A percentile compares a stretch with the other conserved stretches of the same genome.
Evolutionary conservation across 2,329 filamentous ascomycete genomes (phyloP).

Genomic region (Mollisia scopiformis): DNA sequence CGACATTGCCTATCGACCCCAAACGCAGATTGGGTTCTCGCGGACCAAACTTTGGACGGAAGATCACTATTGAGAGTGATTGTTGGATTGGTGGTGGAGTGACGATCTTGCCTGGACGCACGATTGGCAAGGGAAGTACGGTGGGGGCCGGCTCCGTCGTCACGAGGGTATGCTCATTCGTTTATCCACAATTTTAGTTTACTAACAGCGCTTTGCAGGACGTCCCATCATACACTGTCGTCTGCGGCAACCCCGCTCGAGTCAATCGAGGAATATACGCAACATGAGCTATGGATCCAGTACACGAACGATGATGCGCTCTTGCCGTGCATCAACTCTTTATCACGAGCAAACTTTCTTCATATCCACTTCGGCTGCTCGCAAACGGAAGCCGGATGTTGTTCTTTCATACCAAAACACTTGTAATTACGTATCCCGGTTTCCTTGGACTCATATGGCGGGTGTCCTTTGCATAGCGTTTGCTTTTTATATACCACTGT

Average conservation of each 20-base stretch:
- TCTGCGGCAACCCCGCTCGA: slow-evolving; percentile 37
- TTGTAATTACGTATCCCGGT: not conserved
- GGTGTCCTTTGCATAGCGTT: not conserved
- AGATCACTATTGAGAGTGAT: slow-evolving; percentile 76
- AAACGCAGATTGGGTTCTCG: slow-evolving; percentile 74
- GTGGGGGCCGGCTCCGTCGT: slow-evolving; percentile 58
- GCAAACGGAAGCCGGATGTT: not conserved
- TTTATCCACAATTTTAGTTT: not conserved
- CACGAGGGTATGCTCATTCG: slow-evolving; percentile 47
- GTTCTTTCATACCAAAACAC: not conserved
- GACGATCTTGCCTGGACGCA: slow-evolving; percentile 60
- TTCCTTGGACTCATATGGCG: not conserved
- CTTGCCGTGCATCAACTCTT: slow-evolving; percentile 3
- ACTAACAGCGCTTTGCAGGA: slow-evolving; percentile 26
- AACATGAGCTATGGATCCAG: too few relatives aligned
- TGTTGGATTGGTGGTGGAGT: slow-evolving; percentile 67
- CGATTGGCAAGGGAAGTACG: slow-evolving; percentile 54
- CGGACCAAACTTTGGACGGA: slow-evolving; percentile 70
- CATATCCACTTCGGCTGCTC: not conserved
- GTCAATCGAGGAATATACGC: slow-evolving; percentile 35
- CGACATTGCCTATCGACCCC: slow-evolving; percentile 72
- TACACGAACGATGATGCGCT: too few relatives aligned
- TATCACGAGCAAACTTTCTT: slow-evolving; percentile 6
- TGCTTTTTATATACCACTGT: not conserved
- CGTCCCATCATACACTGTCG: slow-evolving; percentile 39